Percentiles rank a stretch among this genome's conserved stretches.
These are phyloP conservation scores for Penicillium italicum DNA, from an alignment of 2,329 filamentous ascomycete genomes.

Conservation along the genomic window DNA sequence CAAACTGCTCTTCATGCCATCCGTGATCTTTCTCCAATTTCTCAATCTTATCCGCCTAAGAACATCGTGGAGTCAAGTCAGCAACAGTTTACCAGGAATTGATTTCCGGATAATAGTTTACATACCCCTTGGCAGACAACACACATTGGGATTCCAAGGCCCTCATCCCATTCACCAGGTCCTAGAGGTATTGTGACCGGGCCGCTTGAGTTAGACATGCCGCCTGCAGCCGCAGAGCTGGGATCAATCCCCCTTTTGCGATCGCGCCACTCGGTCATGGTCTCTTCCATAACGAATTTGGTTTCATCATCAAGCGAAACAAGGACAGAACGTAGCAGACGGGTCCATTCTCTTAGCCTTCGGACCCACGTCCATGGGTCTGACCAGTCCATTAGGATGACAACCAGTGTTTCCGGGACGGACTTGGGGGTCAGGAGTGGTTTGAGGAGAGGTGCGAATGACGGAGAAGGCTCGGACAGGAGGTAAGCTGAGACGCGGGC, in stretches of 20 bases:
- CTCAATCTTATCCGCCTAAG: conserved; percentile 81
- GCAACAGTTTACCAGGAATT: conserved; percentile 7
- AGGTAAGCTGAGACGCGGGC: conserved; percentile 87
- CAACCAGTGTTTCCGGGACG: conserved; percentile 80
- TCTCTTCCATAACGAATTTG: conserved; percentile 80
- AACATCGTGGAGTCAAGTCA: conserved; percentile 14
- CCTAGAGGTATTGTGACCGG: conserved; percentile 73
- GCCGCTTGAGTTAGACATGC: conserved; percentile 58
- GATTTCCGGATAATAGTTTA: conserved; percentile 8
- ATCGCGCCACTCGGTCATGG: conserved; percentile 75
- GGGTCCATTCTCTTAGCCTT: conserved; percentile 84
- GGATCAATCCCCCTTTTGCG: conserved; percentile 62
- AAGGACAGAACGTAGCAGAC: conserved; percentile 73
- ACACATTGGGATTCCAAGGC: conserved; percentile 77
- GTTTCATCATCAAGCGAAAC: conserved; percentile 70
- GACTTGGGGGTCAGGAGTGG: conserved; percentile 80
- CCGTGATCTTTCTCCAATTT: conserved; percentile 80
- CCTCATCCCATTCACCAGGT: conserved; percentile 90
- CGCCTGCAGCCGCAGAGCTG: conserved; percentile 53
- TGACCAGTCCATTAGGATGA: conserved; percentile 93
- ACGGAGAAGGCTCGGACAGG: conserved; percentile 75
- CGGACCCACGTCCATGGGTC: conserved; percentile 90
- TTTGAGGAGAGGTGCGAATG: conserved; percentile 77
- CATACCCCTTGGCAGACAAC: conserved; percentile 93
- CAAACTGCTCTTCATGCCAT: conserved; percentile 96